Conservation (phyloP, 179 eudicot genomes). For the Patellifolia procumbens region DNA sequence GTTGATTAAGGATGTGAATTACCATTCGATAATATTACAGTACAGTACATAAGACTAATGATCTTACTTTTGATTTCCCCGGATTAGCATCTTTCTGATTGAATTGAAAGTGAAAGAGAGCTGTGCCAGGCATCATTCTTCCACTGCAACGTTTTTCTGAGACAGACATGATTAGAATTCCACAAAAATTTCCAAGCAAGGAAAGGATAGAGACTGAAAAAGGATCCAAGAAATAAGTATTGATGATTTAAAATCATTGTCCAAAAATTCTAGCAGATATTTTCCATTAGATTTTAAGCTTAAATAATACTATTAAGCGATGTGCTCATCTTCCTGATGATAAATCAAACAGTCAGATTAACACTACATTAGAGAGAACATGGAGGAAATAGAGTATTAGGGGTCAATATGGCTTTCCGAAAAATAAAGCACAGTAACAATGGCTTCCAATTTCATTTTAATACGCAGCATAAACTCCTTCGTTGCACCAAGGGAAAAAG, state of each 20-base stretch:
- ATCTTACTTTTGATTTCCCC: slow-evolving; percentile 55
- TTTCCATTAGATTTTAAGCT: background rate
- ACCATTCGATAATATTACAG: background rate
- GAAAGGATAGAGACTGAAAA: background rate
- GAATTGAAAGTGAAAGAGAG: slow-evolving; percentile 60
- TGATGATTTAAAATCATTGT: background rate
- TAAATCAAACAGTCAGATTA: background rate
- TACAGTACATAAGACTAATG: background rate
- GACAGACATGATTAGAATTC: background rate
- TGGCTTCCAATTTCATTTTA: background rate
- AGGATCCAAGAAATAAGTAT: background rate
- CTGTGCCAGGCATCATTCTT: slow-evolving; percentile 80
- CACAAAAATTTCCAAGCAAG: background rate
- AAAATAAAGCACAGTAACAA: background rate
- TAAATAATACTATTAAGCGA: background rate
- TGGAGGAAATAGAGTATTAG: background rate
- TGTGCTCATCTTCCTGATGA: background rate
- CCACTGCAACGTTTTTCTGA: slow-evolving; percentile 50
- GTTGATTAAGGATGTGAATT: slow-evolving; percentile 21
- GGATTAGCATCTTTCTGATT: slow-evolving; percentile 42
- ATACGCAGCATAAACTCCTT: background rate
- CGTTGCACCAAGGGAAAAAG: too few species aligned
- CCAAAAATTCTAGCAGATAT: background rate
- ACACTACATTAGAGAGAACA: background rate
- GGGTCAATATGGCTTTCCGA: background rate